phyloP scores from a whole-genome alignment of 805 yeast genomes.

The Ogataea paradorogensis region DNA sequence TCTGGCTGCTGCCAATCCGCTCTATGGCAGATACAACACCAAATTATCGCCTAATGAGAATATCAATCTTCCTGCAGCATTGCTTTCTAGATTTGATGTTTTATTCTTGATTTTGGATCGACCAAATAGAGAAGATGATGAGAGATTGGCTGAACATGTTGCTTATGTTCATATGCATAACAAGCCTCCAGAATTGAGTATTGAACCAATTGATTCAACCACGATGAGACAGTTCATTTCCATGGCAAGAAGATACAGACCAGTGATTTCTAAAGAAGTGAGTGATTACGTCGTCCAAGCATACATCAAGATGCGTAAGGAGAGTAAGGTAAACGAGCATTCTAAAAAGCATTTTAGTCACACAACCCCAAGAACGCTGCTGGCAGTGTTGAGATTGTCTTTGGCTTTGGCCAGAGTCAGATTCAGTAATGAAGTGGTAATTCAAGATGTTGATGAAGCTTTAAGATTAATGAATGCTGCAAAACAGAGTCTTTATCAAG shows the following conservation, averaged over 20 bases:
- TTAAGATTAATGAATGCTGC: conserved; percentile 81
- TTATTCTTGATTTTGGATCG: conserved; percentile 82
- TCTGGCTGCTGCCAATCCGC: conserved; percentile 97
- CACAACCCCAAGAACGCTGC: conserved; percentile 90
- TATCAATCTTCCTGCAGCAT: conserved; percentile 94
- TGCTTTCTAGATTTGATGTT: conserved; percentile 90
- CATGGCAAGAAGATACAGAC: conserved; percentile 79
- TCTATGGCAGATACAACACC: conserved; percentile 92
- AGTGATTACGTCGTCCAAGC: conserved; percentile 83
- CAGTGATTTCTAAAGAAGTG: conserved; percentile 77
- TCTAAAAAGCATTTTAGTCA: conserved; percentile 80
- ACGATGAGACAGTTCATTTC: conserved; percentile 86
- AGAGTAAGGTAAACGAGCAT: conserved; percentile 75
- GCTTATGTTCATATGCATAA: conserved; percentile 94
- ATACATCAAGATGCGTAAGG: conserved; percentile 90
- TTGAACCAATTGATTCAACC: conserved; percentile 72
- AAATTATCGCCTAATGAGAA: conserved; percentile 88
- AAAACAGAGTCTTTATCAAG: conserved; percentile 71
- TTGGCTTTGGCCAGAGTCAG: conserved; percentile 93
- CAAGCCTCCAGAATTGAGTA: conserved; percentile 74
- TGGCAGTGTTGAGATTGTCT: conserved; percentile 87
- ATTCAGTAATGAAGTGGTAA: conserved; percentile 66
- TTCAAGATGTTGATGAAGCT: conserved; percentile 93
- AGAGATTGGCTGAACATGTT: conserved; percentile 86
- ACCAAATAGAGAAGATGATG: conserved; percentile 78